Percentiles rank a stretch among this genome's conserved stretches.
These are phyloP conservation scores for Penicillium verrucosum DNA, from an alignment of 2,329 filamentous ascomycete genomes.

Conservation along the genomic window DNA sequence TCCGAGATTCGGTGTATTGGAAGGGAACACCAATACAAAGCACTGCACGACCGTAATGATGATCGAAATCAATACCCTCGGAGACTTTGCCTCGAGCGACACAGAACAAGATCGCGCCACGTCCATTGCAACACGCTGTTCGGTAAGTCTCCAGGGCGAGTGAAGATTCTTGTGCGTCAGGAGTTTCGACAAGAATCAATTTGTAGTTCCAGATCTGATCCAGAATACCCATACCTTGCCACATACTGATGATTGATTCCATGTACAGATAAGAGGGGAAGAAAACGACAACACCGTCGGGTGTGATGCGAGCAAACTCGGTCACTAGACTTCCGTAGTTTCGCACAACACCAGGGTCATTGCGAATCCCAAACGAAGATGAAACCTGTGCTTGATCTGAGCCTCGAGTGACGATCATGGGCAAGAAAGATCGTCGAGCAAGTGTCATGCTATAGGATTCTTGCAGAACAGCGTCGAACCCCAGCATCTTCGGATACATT, in stretches of 20 bases:
- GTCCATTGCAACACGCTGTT: slow-evolving; percentile 94
- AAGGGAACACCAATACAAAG: slow-evolving; percentile 96
- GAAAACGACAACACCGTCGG: slow-evolving; percentile 97
- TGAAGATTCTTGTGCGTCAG: slow-evolving; percentile 94
- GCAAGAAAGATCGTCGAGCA: slow-evolving; percentile 88
- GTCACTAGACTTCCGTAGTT: slow-evolving; percentile 93
- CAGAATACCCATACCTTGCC: slow-evolving; percentile 97
- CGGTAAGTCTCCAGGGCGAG: slow-evolving; percentile 94
- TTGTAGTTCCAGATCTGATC: slow-evolving; percentile 99
- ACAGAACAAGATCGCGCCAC: slow-evolving; percentile 87
- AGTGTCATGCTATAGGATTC: slow-evolving; percentile 98
- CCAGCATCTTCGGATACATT: slow-evolving; percentile 99
- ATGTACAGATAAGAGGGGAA: slow-evolving; percentile 99
- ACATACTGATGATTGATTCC: slow-evolving; percentile 98
- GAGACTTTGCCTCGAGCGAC: slow-evolving; percentile 96
- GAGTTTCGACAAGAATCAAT: slow-evolving; percentile 94
- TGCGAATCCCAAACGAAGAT: slow-evolving; percentile 90
- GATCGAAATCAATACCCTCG: slow-evolving; percentile 98
- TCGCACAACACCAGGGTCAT: slow-evolving; percentile 92
- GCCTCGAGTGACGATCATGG: slow-evolving; percentile 94
- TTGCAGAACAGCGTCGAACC: slow-evolving; percentile 86
- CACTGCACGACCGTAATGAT: slow-evolving; percentile 95
- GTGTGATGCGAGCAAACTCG: slow-evolving; percentile 93
- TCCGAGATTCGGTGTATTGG: slow-evolving; percentile 97
- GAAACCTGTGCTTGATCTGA: slow-evolving; percentile 92